Conservation (phyloP, 2,329 filamentous ascomycete genomes). For the Colletotrichum horii region DNA sequence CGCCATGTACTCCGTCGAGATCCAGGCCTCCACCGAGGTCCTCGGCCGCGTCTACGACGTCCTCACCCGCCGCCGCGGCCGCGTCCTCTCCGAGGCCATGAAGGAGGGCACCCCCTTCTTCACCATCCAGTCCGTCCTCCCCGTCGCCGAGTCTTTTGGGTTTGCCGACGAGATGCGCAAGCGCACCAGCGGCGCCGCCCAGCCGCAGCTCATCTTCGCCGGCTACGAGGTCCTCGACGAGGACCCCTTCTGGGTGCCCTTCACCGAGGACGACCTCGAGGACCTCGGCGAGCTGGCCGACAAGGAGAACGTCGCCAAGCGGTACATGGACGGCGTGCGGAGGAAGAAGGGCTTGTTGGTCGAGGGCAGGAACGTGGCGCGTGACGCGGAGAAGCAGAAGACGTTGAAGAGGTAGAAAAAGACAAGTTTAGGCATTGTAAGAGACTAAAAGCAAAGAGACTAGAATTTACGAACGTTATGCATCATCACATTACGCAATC, state of each 20-base stretch:
- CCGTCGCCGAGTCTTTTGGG: slow-evolving; percentile 93
- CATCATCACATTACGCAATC: neutral
- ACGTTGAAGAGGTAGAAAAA: slow-evolving; percentile 63
- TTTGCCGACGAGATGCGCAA: slow-evolving; percentile 98
- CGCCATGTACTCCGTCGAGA: slow-evolving; percentile 98
- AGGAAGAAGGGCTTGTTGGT: slow-evolving; percentile 88
- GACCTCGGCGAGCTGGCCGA: slow-evolving; percentile 94
- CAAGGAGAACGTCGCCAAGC: slow-evolving; percentile 92
- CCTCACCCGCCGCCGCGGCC: slow-evolving; percentile 91
- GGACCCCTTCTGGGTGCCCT: slow-evolving; percentile 97
- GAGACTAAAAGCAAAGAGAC: neutral
- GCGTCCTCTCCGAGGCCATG: slow-evolving; percentile 87
- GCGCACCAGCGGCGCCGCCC: slow-evolving; percentile 86
- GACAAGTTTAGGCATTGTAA: neutral
- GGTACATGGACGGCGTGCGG: slow-evolving; percentile 91
- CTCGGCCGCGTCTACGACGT: slow-evolving; percentile 95
- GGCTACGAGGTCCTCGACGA: slow-evolving; percentile 93
- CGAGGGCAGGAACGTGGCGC: slow-evolving; percentile 75
- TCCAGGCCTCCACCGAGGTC: slow-evolving; percentile 95
- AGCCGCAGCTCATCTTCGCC: slow-evolving; percentile 90
- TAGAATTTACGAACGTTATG: neutral
- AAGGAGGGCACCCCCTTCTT: slow-evolving; percentile 97
- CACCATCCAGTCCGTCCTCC: slow-evolving; percentile 86
- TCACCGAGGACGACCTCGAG: slow-evolving; percentile 95
- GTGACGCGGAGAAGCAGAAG: slow-evolving; percentile 92